Base-by-base conservation (phyloP, 495 filamentous ascomycete species). In the Penicillium canariense region DNA sequence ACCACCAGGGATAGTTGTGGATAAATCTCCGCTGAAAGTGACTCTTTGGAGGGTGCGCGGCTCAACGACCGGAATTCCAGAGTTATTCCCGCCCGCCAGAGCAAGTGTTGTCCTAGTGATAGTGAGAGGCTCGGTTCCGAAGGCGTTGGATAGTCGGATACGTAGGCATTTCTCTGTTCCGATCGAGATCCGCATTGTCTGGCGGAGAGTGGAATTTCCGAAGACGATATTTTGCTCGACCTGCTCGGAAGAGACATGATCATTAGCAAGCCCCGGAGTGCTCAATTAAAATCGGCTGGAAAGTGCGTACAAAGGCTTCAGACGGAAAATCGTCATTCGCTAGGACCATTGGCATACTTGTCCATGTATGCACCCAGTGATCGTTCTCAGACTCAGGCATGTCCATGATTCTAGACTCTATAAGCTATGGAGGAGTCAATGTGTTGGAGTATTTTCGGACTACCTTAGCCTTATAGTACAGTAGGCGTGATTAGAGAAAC, bases 71-170 rank as follows among this genome's bases (percentile, higher is more conserved):
- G 68, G 69, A 0, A 71, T 69, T 7, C 86, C 87, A 9, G 82
- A 73, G 12, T 69, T 61, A n/a, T 76, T 70, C 5, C 72, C 68
- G 4, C 63, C 53, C 4, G 87, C 73, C 5, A 84, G 68, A 4
- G 81, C 81, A 17, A 90, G 66, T 5, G 82, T 79, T 0, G 79
- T 82, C 3, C 76, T 73, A 0, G 81, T 83, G 54, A 91, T 82
- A 30, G 81, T 77, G 2, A 89, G 68, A 62, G 84, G 76, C 45
- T 73, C 81, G 8, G 70, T 62, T 9, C 86, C 86, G 48, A 89
- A 89, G 2, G 81, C 79, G 68, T 90, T 90, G 48, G 81, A 86
- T 38, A 89, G 74, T 43, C 82, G 81, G 26, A 90, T 63, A 15
- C 86, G 82, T 48, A 88, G 72, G 18, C 77, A 75, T 20, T 77